Evolutionary conservation across 768 basidiomycete species (phyloP).

Genomic region (Nidularia pulvinata): DNA sequence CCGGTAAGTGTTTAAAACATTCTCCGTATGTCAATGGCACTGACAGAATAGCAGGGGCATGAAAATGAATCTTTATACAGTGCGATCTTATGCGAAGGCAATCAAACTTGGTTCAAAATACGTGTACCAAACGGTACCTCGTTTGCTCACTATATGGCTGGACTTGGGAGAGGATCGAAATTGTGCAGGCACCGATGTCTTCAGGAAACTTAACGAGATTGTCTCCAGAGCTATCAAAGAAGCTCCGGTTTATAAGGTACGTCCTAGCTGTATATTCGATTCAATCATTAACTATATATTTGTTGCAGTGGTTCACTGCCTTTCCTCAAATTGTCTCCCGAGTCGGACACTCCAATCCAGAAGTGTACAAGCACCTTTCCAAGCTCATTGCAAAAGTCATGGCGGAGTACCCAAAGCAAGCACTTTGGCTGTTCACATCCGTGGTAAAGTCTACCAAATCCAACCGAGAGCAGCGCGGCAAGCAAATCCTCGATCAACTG

Average conservation of each 20-base stretch:
- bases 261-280: constrained; percentile 3
- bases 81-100: constrained; percentile 69
- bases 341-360: constrained; percentile 70
- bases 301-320: constrained; percentile 85
- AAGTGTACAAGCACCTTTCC: constrained; percentile 60
- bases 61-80: constrained; percentile 64
- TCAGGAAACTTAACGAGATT: constrained; percentile 53
- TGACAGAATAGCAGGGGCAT: constrained; percentile 40
- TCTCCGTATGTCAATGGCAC: background rate
- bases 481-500: constrained; percentile 53
- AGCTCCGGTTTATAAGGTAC: constrained; percentile 81
- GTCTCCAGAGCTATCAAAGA: constrained; percentile 55
- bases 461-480: constrained; percentile 61
- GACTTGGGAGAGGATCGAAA: constrained; percentile 73
- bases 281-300: constrained; percentile 1
- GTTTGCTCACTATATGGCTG: constrained; percentile 93
- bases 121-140: constrained; percentile 93
- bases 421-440: constrained; percentile 90
- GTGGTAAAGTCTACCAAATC: constrained; percentile 82
- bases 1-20: constrained; percentile 32
- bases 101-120: constrained; percentile 89
- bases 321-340: constrained; percentile 98
- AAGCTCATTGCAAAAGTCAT: constrained; percentile 74
- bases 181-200: constrained; percentile 30
- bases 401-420: constrained; percentile 85